Base-by-base conservation (phyloP, 2,329 filamentous ascomycete genomes). In the Atkinsonella hypoxylon region DNA sequence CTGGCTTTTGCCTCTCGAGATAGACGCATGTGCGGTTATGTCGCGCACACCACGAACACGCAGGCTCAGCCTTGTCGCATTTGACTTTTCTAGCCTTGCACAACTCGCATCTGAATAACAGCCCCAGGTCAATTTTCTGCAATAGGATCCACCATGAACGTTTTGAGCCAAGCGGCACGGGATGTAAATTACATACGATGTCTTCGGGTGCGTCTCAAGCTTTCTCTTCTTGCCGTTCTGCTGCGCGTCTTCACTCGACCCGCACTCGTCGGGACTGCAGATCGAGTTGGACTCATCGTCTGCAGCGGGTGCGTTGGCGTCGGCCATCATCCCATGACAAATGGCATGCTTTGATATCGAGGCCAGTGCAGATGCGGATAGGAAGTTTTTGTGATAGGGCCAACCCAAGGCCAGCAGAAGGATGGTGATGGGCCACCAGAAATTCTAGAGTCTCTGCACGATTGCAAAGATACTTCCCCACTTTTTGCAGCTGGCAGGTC, bases 21-120 rank as follows among this genome's bases (percentile, higher is more conserved):
- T 87, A 87, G 62, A 84, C 79, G 62, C 83, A 87, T 41, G 73
- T 58, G 55, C 83, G 78, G 52, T 76, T 76, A 64, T 87, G 85
- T 47, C 82, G 78, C 47, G 78, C 67, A 62, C 83, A 87, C 83
- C 83, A 87, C 20, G 82, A 82, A 65, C 83, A 87, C n/a, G 75
- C 75, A 2, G 77, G 77, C 57, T 79, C 76, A 34, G 70, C 69
- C 51, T 76, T 73, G 59, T 80, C 75, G 58, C 69, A 72, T 55
- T 71, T 71, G 26, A 72, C 69, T 57, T 72, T 72, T 44, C 69
- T 64, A 26, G 68, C 67, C 58, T 72, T 72, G 63, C 69, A 72
- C 45, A 70, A 61, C 58, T 72, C 69, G 56, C 69, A 71, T 52
- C 69, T 71, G 54, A 6, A 32, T 26, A 43, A 43, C 11, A 17